These are phyloP conservation scores for Clonostachys sp. DNA, from an alignment of 2,329 filamentous ascomycete species.

Conservation along the genomic window DNA sequence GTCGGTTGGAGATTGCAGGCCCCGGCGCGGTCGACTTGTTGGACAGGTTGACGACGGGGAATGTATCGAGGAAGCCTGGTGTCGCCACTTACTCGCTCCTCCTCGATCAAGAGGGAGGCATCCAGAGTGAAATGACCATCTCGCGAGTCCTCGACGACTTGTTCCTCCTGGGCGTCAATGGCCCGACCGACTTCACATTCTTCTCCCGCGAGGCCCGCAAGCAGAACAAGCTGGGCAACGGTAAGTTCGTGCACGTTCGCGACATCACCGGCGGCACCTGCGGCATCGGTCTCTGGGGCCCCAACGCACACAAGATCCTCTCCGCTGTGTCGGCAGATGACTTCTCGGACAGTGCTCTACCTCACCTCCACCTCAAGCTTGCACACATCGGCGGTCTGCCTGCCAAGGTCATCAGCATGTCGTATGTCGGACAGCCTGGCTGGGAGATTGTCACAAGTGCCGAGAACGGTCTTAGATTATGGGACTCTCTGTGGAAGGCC, in stretches of 20 bases:
- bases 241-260: slow-evolving; percentile 42
- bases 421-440: slow-evolving; percentile 56
- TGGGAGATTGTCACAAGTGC: slow-evolving; percentile 60
- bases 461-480: slow-evolving; percentile 52
- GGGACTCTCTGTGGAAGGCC: slow-evolving; percentile 52
- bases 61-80: slow-evolving; percentile 40
- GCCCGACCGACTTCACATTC: slow-evolving; percentile 48
- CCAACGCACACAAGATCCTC: slow-evolving; percentile 47
- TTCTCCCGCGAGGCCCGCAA: slow-evolving; percentile 45
- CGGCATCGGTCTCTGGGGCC: slow-evolving; percentile 60
- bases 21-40: slow-evolving; percentile 51
- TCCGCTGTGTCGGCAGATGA: slow-evolving; percentile 34
- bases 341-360: slow-evolving; percentile 37
- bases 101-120: slow-evolving; percentile 45
- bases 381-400: slow-evolving; percentile 49
- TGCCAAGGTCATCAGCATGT: slow-evolving; percentile 49
- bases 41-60: slow-evolving; percentile 44
- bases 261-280: slow-evolving; percentile 58
- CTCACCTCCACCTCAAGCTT: slow-evolving; percentile 43
- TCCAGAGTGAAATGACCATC: slow-evolving; percentile 53
- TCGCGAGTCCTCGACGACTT: slow-evolving; percentile 41
- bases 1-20: slow-evolving; percentile 52
- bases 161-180: slow-evolving; percentile 54
- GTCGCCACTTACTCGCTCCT: slow-evolving; percentile 52
- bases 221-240: slow-evolving; percentile 33